These are phyloP conservation scores for Sugiyamaella japonica DNA, from an alignment of 1,139 yeast species.

Conservation along the genomic window DNA sequence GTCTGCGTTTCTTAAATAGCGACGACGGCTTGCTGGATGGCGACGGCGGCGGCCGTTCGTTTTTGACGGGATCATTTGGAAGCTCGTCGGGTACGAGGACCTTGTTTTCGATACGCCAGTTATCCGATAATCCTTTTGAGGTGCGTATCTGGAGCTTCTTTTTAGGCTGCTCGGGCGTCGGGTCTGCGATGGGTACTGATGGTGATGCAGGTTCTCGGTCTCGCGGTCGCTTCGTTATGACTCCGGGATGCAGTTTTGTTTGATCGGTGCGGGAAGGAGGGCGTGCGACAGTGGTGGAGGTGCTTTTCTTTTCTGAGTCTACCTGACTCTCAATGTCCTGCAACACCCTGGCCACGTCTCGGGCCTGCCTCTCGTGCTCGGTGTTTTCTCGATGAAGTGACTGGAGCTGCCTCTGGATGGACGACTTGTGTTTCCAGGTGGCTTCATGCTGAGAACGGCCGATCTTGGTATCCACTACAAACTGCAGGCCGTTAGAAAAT, in stretches of 20 bases:
- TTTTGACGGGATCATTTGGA: neutral
- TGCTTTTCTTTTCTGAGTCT: conserved; percentile 1
- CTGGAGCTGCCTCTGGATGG: conserved; percentile 36
- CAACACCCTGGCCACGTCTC: conserved; percentile 31
- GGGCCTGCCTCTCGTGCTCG: conserved; percentile 31
- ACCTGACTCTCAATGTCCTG: conserved; percentile 29
- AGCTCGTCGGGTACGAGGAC: conserved; percentile 11
- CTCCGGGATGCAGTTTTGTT: neutral
- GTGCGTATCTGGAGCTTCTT: conserved; percentile 8
- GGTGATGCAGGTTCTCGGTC: neutral
- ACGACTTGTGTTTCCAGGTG: conserved; percentile 42
- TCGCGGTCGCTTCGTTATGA: neutral
- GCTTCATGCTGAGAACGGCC: conserved; percentile 45
- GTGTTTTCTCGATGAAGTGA: conserved; percentile 40
- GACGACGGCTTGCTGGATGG: neutral
- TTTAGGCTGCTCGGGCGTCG: conserved; percentile 17
- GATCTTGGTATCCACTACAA: conserved; percentile 46
- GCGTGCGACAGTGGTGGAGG: neutral
- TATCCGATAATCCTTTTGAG: conserved; percentile 16
- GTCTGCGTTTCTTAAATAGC: conserved; percentile 32
- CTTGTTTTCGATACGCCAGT: conserved; percentile 18
- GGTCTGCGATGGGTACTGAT: conserved; percentile 10
- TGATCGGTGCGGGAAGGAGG: neutral
- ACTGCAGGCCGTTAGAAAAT: conserved; percentile 35
- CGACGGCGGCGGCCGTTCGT: neutral